Base-by-base conservation (phyloP, 106 monocot species). In the Ottelia alismoides region DNA sequence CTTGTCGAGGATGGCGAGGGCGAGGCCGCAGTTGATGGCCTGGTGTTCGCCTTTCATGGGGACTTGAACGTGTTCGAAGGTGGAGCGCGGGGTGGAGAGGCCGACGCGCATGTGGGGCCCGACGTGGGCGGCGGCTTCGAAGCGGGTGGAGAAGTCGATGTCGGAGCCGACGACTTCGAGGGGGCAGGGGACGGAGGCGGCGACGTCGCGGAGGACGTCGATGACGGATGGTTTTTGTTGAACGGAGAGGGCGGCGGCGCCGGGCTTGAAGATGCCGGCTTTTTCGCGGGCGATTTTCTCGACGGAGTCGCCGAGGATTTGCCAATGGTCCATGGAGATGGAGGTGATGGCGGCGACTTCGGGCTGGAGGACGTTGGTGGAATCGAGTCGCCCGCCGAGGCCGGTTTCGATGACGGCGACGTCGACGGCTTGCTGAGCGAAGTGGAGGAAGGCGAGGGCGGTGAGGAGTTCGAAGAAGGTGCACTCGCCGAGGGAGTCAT, bases 241-340 rank as follows among this genome's bases (percentile, higher is more conserved):
- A 9, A 74, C 82, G 28, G 87, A n/a, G n/a, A n/a, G n/a, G n/a
- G 82, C 87, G 51, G 79, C 74, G 56, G 77, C 76, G 46, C 28
- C 9, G 21, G 82, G 88, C 88, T 96, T 96, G 54, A 96, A 85
- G 64, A 96, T 96, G 27, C 94, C 94, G 63, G 94, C 88, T 53
- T 96, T 96, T 45, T 84, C 72, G 21, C 57, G 65, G 64, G 94
- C 88, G 67, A 96, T 96, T 63, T 81, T 26, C 44, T 44, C 76
- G 71, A 96, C 67, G 31, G 94, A 81, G 65, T 79, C 49, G 60
- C 94, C 94, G 6, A 53, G 7, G 9, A 9, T 17, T 11, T 9
- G 12, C 25, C 3, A 11, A 27, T 25, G 10, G 20, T 17, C 52
- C 22, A 25, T 11, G 2, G 2, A 21, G 11, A 17, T 12, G 11